phyloP scores from a whole-genome alignment of 1,284 basidiomycete genomes.

The Mycosarcoma mackinlayi region DNA sequence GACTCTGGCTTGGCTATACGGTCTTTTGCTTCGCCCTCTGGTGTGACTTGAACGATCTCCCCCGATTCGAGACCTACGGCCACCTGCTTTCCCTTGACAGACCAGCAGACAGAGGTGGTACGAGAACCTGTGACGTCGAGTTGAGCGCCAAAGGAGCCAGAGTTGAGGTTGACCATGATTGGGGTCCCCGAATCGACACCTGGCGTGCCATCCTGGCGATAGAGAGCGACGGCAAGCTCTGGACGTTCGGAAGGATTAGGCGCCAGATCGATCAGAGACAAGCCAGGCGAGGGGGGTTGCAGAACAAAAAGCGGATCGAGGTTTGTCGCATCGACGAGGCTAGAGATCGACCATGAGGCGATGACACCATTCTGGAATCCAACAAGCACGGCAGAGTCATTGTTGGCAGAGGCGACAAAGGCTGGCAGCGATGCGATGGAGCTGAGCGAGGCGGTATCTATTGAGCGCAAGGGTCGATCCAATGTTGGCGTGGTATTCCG shows the following conservation, averaged over 20 bases:
- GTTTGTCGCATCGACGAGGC: constrained; percentile 27
- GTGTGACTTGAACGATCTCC: constrained; percentile 78
- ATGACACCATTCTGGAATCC: constrained; percentile 55
- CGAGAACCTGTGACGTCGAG: constrained; percentile 29
- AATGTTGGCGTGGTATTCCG: constrained; percentile 41
- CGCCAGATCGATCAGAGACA: constrained; percentile 58
- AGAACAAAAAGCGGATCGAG: constrained; percentile 42
- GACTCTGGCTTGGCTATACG: constrained; percentile 73
- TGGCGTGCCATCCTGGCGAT: constrained; percentile 63
- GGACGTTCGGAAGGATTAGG: constrained; percentile 70
- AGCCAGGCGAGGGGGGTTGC: constrained; percentile 38
- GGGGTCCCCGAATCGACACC: constrained; percentile 54
- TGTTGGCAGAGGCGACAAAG: constrained; percentile 49
- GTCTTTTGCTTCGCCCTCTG: constrained; percentile 74
- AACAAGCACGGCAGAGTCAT: constrained; percentile 29
- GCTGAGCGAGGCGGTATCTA: constrained; percentile 30
- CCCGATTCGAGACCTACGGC: constrained; percentile 80
- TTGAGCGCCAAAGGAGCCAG: constrained; percentile 43
- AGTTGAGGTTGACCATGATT: constrained; percentile 43
- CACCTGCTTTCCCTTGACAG: constrained; percentile 85
- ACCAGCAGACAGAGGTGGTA: constrained; percentile 77
- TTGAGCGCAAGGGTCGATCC: constrained; percentile 17
- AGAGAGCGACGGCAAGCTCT: constrained; percentile 68
- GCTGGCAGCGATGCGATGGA: constrained; percentile 37
- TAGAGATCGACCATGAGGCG: constrained; percentile 46